Base-by-base conservation (phyloP, 2,329 filamentous ascomycete genomes). In the Colletotrichum caudatum region DNA sequence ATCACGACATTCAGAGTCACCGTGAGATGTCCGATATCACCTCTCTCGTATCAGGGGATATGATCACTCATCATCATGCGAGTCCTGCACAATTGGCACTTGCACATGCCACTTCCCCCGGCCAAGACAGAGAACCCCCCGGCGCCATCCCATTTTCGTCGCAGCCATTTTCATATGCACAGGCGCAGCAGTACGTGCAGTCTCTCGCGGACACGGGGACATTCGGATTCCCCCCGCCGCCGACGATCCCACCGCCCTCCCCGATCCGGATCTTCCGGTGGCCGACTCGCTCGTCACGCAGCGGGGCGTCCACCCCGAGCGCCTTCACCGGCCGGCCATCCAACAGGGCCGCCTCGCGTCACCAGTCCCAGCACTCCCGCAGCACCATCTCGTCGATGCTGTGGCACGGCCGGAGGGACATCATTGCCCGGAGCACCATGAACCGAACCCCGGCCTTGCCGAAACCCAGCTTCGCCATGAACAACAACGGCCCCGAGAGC, bases 181-280 rank as follows among this genome's bases (percentile, higher is more conserved):
- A 71, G 58, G 69, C 69, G 11, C 69, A 71, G 18, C 69, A 69
- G 51, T 71, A 71, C n/a, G 65, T 66, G 18, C 69, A 71, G 39
- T 71, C 69, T 2, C 48, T 64, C 26, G 61, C 48, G 4, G 61
- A 18, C 46, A 71, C 60, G 23, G 69, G 69, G 4, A 61, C 58
- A 2, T 68, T 71, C 7, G 56, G 51, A 1, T 64, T 53, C 11
- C 50, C 61, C 6, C 59, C 65, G 5, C 58, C 48, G 3, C 69
- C 69, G 1, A 59, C 59, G 8, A 69, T 71, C 33, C 65, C 69
- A 3, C 41, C 69, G 16, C 65, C 65, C 5, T 71, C 69, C 5
- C 69, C 69, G 16, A 73, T 73, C 33, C 62, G 68, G 2, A 73
- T 73, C 26, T 73, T 73, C 35, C 58, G 71, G 16, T 73, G 71